These are phyloP conservation scores for Stagonosporopsis vannaccii DNA, from an alignment of 2,329 filamentous ascomycete species.

Conservation along the genomic window DNA sequence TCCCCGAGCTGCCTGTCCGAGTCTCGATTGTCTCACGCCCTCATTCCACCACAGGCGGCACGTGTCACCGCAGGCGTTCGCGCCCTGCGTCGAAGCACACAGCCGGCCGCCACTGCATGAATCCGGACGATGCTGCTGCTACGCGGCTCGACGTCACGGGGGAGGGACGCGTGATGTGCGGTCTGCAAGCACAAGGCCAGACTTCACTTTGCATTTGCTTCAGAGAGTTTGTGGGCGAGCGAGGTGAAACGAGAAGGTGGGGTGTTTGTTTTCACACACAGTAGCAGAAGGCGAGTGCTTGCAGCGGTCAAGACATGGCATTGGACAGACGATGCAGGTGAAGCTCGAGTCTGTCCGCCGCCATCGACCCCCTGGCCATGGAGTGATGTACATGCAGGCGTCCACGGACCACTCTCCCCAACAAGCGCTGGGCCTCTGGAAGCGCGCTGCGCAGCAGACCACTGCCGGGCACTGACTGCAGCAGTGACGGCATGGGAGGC, in stretches of 20 bases:
- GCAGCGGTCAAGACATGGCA: not conserved
- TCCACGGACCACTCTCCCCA: constrained; percentile 8
- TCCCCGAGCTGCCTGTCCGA: constrained; percentile 6
- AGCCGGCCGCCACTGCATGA: not conserved
- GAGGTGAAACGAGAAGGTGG: constrained; percentile 26
- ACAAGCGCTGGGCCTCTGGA: constrained; percentile 4
- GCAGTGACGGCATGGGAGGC: constrained; percentile 1
- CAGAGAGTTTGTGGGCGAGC: constrained; percentile 21
- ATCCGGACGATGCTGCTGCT: not conserved
- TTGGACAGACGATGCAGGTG: not conserved
- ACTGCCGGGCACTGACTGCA: not conserved
- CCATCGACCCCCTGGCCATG: not conserved
- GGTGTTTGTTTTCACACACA: constrained; percentile 2
- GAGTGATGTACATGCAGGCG: constrained; percentile 7
- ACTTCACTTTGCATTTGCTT: constrained; percentile 16
- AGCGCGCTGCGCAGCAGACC: not conserved
- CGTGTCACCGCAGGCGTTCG: constrained; percentile 16
- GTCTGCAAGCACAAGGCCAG: constrained; percentile 7
- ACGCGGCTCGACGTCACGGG: constrained; percentile 1
- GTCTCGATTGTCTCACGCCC: constrained; percentile 4
- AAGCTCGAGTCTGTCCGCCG: constrained; percentile 3
- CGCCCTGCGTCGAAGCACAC: constrained; percentile 14
- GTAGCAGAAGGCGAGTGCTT: not conserved
- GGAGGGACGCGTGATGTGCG: not conserved
- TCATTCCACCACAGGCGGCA: constrained; percentile 15